Percentiles rank a stretch among this genome's conserved stretches.
Conservation (phyloP, 345 rosid genomes). For the Psidium guajava region DNA sequence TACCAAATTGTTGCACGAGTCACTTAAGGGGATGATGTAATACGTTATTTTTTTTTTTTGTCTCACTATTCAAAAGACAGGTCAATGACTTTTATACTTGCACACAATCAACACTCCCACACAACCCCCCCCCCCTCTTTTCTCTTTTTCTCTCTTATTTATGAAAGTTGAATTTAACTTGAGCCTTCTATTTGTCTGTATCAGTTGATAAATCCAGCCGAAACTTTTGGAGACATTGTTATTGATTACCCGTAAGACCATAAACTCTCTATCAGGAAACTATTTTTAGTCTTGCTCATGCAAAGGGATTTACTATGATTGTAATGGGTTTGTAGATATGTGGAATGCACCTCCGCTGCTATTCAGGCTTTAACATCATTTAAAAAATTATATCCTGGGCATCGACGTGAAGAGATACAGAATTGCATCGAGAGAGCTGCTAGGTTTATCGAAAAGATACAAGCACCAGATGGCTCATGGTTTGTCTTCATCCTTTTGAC, state of each 20-base stretch:
- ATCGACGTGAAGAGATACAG: conserved; percentile 64
- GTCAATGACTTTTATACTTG: not conserved
- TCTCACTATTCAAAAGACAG: not conserved
- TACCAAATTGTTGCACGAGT: not conserved
- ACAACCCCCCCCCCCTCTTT: not conserved
- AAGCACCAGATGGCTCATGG: conserved; percentile 92
- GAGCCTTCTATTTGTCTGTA: conserved; percentile 2
- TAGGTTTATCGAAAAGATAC: conserved; percentile 56
- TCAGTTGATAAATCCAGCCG: conserved; percentile 92
- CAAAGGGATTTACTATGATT: not conserved
- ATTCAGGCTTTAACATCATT: conserved; percentile 79
- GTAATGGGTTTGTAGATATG: conserved; percentile 39
- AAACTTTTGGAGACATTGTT: conserved; percentile 96
- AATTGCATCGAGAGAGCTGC: conserved; percentile 59
- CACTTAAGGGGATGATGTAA: not conserved
- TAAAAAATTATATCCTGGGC: conserved; percentile 58
- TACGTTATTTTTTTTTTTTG: not conserved
- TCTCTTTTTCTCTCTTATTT: not conserved
- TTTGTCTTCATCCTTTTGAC: conserved; percentile 19
- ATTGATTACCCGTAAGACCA: conserved; percentile 89
- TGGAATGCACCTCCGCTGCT: conserved; percentile 93
- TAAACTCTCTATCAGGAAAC: not conserved
- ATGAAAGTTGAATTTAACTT: not conserved
- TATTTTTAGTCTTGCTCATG: not conserved
- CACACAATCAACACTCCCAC: not conserved